phyloP scores from a whole-genome alignment of 257 asterid genomes.

The Nicotiana attenuata region DNA sequence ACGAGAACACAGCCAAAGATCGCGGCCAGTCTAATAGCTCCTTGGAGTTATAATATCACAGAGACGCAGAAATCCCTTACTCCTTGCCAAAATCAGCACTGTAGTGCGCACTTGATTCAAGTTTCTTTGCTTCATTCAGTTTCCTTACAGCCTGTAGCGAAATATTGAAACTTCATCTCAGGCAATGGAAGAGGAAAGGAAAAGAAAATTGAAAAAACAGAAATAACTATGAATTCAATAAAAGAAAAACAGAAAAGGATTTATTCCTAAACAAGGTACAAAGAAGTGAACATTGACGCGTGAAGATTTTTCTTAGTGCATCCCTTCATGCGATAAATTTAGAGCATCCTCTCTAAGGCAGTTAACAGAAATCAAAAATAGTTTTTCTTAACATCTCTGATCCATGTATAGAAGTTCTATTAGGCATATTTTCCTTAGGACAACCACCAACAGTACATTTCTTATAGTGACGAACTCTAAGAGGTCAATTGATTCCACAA shows the following conservation, averaged over 20 bases:
- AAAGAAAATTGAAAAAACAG: not conserved
- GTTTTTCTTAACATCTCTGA: not conserved
- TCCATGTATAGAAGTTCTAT: not conserved
- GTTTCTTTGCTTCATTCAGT: slow-evolving; percentile 74
- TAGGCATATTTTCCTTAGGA: not conserved
- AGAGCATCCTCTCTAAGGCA: not conserved
- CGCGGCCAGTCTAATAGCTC: not conserved
- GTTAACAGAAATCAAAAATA: not conserved
- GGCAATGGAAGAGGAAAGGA: not conserved
- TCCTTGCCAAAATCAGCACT: slow-evolving; percentile 65
- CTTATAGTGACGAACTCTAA: not conserved
- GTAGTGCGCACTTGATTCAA: slow-evolving; percentile 62
- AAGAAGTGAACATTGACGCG: not conserved
- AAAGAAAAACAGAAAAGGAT: not conserved
- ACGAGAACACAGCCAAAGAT: not conserved
- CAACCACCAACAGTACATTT: not conserved
- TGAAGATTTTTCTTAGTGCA: not conserved
- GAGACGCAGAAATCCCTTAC: slow-evolving; percentile 10
- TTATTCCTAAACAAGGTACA: not conserved
- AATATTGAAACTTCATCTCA: slow-evolving; percentile 1
- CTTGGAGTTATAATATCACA: not conserved
- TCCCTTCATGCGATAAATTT: not conserved
- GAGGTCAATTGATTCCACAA: not conserved
- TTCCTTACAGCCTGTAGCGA: slow-evolving; percentile 55
- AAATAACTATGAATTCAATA: not conserved